Conservation (phyloP, 345 rosid genomes). For the Salix koriyanagi region DNA sequence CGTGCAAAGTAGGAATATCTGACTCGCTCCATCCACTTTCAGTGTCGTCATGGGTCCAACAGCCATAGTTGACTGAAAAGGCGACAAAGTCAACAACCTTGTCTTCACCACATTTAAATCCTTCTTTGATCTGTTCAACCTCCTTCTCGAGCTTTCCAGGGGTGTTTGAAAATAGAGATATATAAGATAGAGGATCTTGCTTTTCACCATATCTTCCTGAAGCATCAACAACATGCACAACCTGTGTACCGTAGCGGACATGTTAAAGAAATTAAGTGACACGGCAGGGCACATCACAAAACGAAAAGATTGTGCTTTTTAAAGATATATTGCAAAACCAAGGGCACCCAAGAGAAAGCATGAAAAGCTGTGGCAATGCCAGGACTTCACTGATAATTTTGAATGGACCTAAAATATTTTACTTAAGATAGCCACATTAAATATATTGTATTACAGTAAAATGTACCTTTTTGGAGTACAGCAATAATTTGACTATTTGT, state of each 20-base stretch:
- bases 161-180: slow-evolving; percentile 68
- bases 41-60: slow-evolving; percentile 51
- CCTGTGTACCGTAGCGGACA: slow-evolving; percentile 34
- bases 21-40: slow-evolving; percentile 65
- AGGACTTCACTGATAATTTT: too few species aligned
- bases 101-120: slow-evolving; percentile 69
- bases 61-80: slow-evolving; percentile 69
- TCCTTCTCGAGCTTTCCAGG: slow-evolving; percentile 79
- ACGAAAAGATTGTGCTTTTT: background rate
- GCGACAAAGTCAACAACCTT: slow-evolving; percentile 69
- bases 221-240: slow-evolving; percentile 88
- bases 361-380: background rate
- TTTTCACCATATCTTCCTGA: slow-evolving; percentile 39
- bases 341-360: too few species aligned
- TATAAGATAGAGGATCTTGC: slow-evolving; percentile 48
- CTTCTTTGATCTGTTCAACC: slow-evolving; percentile 63
- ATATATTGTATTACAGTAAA: background rate
- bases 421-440: background rate
- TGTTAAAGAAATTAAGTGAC: too few species aligned
- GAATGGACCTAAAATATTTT: background rate
- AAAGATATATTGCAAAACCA: too few species aligned
- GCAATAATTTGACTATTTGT: background rate
- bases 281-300: background rate
- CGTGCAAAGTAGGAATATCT: slow-evolving; percentile 56
- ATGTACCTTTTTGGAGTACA: background rate